phyloP scores from a whole-genome alignment of 2,329 filamentous ascomycete species.

The Nemania sp. region DNA sequence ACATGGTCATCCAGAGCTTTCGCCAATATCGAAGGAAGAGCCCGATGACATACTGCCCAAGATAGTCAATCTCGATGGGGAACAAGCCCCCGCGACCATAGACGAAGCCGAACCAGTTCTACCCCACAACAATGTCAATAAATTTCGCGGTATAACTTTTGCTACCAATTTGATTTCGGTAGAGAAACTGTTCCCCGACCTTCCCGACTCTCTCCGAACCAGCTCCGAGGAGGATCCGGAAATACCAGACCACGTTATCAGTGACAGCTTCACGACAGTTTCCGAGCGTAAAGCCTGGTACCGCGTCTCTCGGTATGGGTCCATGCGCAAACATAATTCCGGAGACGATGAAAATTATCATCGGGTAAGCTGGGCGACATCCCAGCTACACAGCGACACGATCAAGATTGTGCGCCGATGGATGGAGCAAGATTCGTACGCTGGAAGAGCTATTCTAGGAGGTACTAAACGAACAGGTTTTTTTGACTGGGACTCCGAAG shows the following conservation, averaged over 20 bases:
- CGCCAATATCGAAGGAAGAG: conserved; percentile 30
- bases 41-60: conserved; percentile 1
- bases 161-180: conserved; percentile 28
- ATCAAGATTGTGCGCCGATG: conserved; percentile 64
- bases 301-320: conserved; percentile 63
- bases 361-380: conserved; percentile 60
- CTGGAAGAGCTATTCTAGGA: conserved; percentile 52
- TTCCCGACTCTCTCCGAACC: conserved; percentile 9
- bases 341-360: conserved; percentile 64
- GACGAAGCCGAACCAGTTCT: conserved; percentile 6
- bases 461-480: conserved; percentile 50
- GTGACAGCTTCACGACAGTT: conserved; percentile 57
- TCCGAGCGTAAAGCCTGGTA: conserved; percentile 68
- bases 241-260: conserved; percentile 51
- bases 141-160: conserved; percentile 37
- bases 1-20: conserved; percentile 10
- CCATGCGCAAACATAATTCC: conserved; percentile 58
- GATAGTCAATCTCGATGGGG: background rate
- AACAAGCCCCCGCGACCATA: background rate
- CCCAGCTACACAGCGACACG: conserved; percentile 55
- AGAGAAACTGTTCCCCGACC: conserved; percentile 41
- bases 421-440: conserved; percentile 67
- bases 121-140: conserved; percentile 33
- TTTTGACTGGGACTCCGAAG: conserved; percentile 64
- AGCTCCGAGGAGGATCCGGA: conserved; percentile 29